phyloP scores from a whole-genome alignment of 1,139 yeast genomes.

The Blastobotrys aristatus region DNA sequence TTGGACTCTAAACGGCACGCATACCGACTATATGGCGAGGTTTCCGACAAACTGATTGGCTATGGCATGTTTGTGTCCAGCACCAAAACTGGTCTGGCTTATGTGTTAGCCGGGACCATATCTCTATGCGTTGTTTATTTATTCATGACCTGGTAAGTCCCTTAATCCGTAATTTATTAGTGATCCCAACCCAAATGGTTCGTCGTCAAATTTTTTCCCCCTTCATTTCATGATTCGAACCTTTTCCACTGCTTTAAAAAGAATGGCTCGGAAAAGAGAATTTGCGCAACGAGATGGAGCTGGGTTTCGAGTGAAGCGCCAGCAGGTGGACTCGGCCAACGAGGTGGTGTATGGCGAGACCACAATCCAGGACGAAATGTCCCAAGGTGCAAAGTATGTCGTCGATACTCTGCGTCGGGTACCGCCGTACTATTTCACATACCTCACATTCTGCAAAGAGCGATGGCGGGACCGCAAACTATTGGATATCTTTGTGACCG shows the following conservation, averaged over 20 bases:
- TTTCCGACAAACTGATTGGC: slow-evolving; percentile 25
- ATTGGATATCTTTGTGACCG: slow-evolving; percentile 72
- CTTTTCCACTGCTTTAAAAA: not conserved
- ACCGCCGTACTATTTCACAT: slow-evolving; percentile 82
- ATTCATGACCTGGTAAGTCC: too few relatives aligned
- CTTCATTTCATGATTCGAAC: not conserved
- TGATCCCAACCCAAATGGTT: too few relatives aligned
- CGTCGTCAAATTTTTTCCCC: not conserved
- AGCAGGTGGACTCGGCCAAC: slow-evolving; percentile 22
- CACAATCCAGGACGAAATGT: slow-evolving; percentile 33
- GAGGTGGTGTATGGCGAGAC: slow-evolving; percentile 14
- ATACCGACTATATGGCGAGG: slow-evolving; percentile 15
- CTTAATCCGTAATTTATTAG: too few relatives aligned
- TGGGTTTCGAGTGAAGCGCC: slow-evolving; percentile 29
- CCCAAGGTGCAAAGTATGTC: slow-evolving; percentile 37
- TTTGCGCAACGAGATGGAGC: slow-evolving; percentile 21
- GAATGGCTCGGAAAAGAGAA: slow-evolving; percentile 5
- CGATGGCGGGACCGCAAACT: slow-evolving; percentile 85
- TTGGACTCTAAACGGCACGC: slow-evolving; percentile 12
- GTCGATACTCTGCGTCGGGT: slow-evolving; percentile 51
- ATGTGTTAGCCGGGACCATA: not conserved
- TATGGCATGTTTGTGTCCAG: slow-evolving; percentile 21
- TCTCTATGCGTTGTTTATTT: not conserved
- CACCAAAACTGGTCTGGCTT: slow-evolving; percentile 20
- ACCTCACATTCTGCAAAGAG: slow-evolving; percentile 82